Conservation (phyloP, 805 yeast genomes). For the Barnettozyma pratensis region DNA sequence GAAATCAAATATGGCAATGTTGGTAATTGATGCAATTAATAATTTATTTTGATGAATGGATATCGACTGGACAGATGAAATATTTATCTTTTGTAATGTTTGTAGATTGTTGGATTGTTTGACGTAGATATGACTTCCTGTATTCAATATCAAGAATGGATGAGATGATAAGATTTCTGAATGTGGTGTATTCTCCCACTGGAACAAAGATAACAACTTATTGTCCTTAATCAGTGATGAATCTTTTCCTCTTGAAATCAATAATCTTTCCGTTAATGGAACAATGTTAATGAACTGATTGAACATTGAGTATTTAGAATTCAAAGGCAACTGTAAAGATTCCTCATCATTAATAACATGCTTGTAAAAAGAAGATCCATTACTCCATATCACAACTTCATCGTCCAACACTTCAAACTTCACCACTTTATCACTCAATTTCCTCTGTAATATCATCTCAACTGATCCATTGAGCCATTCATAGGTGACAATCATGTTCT, state of each 20-base stretch:
- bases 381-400: constrained; percentile 4
- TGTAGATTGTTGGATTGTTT: constrained; percentile 33
- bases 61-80: constrained; percentile 10
- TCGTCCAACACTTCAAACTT: constrained; percentile 17
- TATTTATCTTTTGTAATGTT: constrained; percentile 29
- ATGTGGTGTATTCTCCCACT: constrained; percentile 9
- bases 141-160: constrained; percentile 8
- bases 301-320: constrained; percentile 3
- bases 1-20: background rate
- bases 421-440: constrained; percentile 24
- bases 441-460: constrained; percentile 22
- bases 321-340: background rate
- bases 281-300: background rate
- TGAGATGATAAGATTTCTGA: background rate
- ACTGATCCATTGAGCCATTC: constrained; percentile 19
- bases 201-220: background rate
- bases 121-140: constrained; percentile 29
- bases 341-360: constrained; percentile 1
- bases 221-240: background rate
- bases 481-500: constrained; percentile 12
- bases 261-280: background rate
- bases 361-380: constrained; percentile 3
- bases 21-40: background rate
- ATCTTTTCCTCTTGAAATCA: constrained; percentile 7
- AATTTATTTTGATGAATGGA: background rate